Percentiles rank a stretch among this genome's conserved stretches.
phyloP scores from a whole-genome alignment of 768 basidiomycete species.

The Tricholoma furcatifolium region DNA sequence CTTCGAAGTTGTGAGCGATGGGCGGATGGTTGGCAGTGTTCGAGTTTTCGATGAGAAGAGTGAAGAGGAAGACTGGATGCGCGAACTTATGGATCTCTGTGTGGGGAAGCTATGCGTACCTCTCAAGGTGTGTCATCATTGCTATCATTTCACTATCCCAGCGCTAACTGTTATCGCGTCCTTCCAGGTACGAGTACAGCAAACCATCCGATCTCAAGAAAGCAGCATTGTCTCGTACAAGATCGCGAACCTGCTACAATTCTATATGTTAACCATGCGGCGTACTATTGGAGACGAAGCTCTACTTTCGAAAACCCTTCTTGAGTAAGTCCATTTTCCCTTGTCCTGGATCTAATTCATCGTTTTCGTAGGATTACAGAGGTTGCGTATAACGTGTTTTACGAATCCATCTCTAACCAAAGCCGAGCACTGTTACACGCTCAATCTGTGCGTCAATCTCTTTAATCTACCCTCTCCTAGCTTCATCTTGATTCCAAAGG shows the following conservation, averaged over 20 bases:
- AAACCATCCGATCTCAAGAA: constrained; percentile 92
- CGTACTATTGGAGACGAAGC: constrained; percentile 88
- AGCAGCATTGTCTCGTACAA: constrained; percentile 91
- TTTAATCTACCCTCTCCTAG: neutral
- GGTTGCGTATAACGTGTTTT: constrained; percentile 80
- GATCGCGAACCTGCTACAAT: constrained; percentile 92
- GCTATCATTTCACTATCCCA: neutral
- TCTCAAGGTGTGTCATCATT: constrained; percentile 59
- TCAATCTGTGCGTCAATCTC: constrained; percentile 43
- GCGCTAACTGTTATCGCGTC: neutral
- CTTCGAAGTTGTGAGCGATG: constrained; percentile 67
- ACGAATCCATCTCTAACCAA: constrained; percentile 83
- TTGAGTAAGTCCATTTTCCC: constrained; percentile 52
- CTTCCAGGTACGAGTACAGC: constrained; percentile 78
- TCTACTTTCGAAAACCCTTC: constrained; percentile 68
- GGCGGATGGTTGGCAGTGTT: constrained; percentile 76
- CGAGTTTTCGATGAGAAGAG: constrained; percentile 46
- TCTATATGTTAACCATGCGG: constrained; percentile 91
- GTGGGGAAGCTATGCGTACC: constrained; percentile 85
- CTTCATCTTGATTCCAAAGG: constrained; percentile 38
- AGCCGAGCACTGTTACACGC: constrained; percentile 61
- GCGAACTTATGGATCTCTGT: constrained; percentile 76
- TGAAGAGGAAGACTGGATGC: constrained; percentile 78
- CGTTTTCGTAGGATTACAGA: constrained; percentile 65
- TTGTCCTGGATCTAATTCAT: neutral